Evolutionary conservation across 805 yeast genomes (phyloP).

Genomic region (Nakazawaea ernobii): DNA sequence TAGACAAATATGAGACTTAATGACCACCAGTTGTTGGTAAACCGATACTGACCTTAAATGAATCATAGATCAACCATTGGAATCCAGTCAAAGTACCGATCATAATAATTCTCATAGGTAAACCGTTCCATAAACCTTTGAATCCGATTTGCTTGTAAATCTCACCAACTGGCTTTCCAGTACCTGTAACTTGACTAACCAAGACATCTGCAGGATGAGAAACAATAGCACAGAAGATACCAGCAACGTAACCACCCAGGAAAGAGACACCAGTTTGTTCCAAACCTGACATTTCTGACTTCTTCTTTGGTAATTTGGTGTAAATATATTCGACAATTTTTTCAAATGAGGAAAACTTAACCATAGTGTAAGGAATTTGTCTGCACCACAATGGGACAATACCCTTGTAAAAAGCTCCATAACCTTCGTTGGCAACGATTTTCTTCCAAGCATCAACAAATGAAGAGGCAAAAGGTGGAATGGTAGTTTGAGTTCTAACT

Average conservation of each 20-base stretch:
- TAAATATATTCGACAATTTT: slow-evolving; percentile 82
- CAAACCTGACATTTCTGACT: slow-evolving; percentile 59
- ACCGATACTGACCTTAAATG: slow-evolving; percentile 91
- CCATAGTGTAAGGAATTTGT: slow-evolving; percentile 99
- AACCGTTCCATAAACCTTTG: slow-evolving; percentile 90
- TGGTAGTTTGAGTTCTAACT: slow-evolving; percentile 88
- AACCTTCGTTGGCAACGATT: slow-evolving; percentile 62
- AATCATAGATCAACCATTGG: slow-evolving; percentile 96
- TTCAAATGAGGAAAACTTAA: slow-evolving; percentile 92
- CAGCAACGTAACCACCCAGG: slow-evolving; percentile 94
- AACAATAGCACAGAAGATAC: slow-evolving; percentile 91
- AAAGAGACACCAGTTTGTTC: slow-evolving; percentile 95
- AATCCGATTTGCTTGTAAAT: slow-evolving; percentile 85
- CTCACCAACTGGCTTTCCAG: slow-evolving; percentile 60
- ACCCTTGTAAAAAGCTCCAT: slow-evolving; percentile 79
- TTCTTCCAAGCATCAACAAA: slow-evolving; percentile 63
- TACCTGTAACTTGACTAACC: slow-evolving; percentile 85
- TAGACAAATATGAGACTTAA: neutral
- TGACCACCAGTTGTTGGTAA: slow-evolving; percentile 85
- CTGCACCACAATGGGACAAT: slow-evolving; percentile 90
- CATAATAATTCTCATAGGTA: slow-evolving; percentile 92
- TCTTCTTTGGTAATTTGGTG: slow-evolving; percentile 63
- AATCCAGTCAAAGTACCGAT: slow-evolving; percentile 95
- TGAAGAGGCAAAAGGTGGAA: slow-evolving; percentile 73
- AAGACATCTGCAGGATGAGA: slow-evolving; percentile 99